Conservation (phyloP, 441 rosid species). For the Pelargonium citronellum region DNA sequence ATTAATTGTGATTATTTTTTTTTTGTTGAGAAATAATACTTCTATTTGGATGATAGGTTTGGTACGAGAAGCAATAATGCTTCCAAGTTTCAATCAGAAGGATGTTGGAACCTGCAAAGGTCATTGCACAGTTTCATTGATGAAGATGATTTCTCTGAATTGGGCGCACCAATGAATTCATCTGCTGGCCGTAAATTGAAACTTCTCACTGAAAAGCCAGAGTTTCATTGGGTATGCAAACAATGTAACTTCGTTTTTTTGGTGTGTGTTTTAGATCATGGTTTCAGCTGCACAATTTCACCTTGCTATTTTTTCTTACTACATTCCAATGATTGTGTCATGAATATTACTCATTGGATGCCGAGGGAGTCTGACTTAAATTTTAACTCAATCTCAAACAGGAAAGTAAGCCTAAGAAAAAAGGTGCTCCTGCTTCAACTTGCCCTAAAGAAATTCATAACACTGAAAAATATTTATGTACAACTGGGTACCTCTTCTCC, state of each 20-base stretch:
- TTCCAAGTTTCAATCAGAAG: conserved; percentile 12
- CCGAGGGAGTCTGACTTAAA: not conserved
- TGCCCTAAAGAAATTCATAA: conserved; percentile 13
- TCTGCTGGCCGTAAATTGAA: not conserved
- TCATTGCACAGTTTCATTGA: conserved; percentile 6
- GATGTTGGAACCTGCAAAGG: conserved; percentile 19
- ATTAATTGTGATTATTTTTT: not conserved
- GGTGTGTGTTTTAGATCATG: not conserved
- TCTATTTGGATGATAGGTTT: conserved; percentile 16
- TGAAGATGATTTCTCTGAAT: conserved; percentile 27
- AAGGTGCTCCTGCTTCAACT: conserved; percentile 13
- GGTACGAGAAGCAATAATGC: not conserved
- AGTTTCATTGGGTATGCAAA: conserved; percentile 17
- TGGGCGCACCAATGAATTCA: conserved; percentile 19
- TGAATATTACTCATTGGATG: too few species aligned
- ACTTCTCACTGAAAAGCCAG: conserved; percentile 24
- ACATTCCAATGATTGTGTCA: not conserved
- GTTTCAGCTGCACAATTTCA: not conserved
- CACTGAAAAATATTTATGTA: not conserved
- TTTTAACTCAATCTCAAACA: conserved; percentile 4
- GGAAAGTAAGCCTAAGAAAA: conserved; percentile 20
- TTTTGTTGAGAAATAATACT: not conserved
- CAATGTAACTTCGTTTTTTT: not conserved
- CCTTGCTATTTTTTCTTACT: not conserved
- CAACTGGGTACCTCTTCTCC: conserved; percentile 14